A percentile compares a stretch with the other conserved stretches of the same genome.
phyloP scores from a whole-genome alignment of 78 protist genomes.

The Salpingoeca rosetta region DNA sequence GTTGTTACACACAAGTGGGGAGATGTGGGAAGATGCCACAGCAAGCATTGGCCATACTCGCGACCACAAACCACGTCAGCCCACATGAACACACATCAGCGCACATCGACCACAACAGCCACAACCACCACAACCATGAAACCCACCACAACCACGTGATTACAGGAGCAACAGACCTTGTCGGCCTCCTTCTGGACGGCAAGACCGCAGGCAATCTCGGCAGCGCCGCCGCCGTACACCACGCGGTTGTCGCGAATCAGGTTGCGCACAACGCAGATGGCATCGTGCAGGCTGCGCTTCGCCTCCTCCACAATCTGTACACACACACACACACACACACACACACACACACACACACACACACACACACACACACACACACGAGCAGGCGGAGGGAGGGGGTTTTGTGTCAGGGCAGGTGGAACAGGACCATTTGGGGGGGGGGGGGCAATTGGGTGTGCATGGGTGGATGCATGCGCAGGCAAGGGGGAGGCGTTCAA shows the following conservation, averaged over 20 bases:
- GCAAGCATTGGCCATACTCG: too few species aligned
- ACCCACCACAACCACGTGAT: background rate
- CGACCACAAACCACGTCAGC: too few species aligned
- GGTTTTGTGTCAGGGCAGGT: too few species aligned
- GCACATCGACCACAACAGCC: background rate
- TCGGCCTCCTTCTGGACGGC: slow-evolving; percentile 77
- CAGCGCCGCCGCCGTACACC: slow-evolving; percentile 97
- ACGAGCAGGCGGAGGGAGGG: too few species aligned
- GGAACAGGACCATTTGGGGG: too few species aligned
- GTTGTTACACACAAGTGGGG: background rate
- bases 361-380: too few species aligned
- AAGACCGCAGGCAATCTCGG: slow-evolving; percentile 89
- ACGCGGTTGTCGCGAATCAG: slow-evolving; percentile 91
- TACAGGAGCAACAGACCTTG: slow-evolving; percentile 1
- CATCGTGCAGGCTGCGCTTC: slow-evolving; percentile 98
- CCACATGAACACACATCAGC: too few species aligned
- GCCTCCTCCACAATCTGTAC: slow-evolving; percentile 91
- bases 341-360: too few species aligned
- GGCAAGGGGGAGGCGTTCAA: background rate
- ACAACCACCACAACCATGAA: background rate
- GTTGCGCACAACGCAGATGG: slow-evolving; percentile 97
- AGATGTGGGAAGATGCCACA: background rate
- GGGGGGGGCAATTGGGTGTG: too few species aligned
- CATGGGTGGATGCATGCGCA: background rate
- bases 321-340: too few species aligned